Conservation (phyloP, 108 stramenopile genomes). For the Cyclotella atomus region DNA sequence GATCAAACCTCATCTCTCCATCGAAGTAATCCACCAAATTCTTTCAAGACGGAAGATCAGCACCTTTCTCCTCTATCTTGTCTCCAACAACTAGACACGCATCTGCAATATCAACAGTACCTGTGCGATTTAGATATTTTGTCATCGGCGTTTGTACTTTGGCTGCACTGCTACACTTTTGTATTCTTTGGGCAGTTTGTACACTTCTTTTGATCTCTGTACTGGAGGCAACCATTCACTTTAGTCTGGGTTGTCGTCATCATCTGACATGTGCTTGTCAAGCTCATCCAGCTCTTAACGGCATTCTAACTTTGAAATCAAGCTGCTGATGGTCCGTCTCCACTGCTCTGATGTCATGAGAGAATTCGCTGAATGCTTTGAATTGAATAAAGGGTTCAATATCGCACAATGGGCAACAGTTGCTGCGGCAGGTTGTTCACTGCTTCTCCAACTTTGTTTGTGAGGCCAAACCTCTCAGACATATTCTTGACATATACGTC, state of each 20-base stretch:
- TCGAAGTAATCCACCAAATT: background rate
- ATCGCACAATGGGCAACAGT: background rate
- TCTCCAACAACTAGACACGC: background rate
- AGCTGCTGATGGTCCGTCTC: background rate
- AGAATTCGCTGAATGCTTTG: background rate
- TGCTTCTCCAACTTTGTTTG: background rate
- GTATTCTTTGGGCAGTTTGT: background rate
- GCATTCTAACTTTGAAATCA: background rate
- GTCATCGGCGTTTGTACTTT: background rate
- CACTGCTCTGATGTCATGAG: background rate
- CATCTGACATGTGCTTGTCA: background rate
- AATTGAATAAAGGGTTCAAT: background rate
- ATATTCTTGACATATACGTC: background rate
- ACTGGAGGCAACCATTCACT: background rate
- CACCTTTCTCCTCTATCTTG: background rate
- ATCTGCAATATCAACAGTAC: too few relatives aligned
- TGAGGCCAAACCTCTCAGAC: background rate
- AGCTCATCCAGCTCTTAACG: background rate
- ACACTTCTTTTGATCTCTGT: background rate
- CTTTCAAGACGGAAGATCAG: background rate
- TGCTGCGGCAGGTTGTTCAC: background rate
- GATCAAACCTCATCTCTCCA: background rate
- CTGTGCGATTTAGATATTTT: background rate
- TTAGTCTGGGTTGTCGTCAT: background rate
- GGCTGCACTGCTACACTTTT: background rate